Percentiles rank a stretch among this genome's conserved stretches.
These are phyloP conservation scores for Anastatica hierochuntica DNA, from an alignment of 345 rosid species.

Conservation along the genomic window DNA sequence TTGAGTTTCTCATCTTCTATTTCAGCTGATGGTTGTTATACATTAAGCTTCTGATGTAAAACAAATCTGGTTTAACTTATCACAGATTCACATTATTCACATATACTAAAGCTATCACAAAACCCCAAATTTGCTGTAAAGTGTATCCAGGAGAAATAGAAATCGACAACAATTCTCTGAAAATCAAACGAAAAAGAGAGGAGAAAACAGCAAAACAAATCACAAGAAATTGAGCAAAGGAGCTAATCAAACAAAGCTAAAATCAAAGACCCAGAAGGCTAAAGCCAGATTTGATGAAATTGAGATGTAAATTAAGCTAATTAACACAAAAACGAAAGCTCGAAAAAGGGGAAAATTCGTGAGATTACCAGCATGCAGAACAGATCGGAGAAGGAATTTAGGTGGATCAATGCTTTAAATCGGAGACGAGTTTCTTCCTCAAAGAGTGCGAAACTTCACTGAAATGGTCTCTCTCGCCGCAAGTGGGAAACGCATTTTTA, in stretches of 20 bases:
- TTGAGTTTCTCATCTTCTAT: not conserved
- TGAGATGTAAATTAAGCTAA: not conserved
- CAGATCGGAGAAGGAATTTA: not conserved
- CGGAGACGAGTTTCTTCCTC: slow-evolving; percentile 5
- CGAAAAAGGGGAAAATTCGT: slow-evolving; percentile 6
- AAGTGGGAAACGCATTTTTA: slow-evolving; percentile 23
- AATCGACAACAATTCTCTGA: not conserved
- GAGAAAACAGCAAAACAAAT: not conserved
- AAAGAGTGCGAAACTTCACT: slow-evolving; percentile 13
- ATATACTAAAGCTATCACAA: not conserved
- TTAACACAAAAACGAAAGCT: not conserved
- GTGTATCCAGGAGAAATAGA: not conserved
- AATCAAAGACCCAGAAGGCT: slow-evolving; percentile 10
- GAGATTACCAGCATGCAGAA: slow-evolving; percentile 24
- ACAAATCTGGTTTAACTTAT: not conserved
- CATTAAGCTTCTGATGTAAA: not conserved
- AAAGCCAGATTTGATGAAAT: not conserved
- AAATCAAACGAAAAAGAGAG: not conserved
- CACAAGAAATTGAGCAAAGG: not conserved
- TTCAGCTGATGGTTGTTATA: not conserved
- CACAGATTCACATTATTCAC: not conserved
- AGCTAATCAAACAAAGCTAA: slow-evolving; percentile 1
- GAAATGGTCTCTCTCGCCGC: slow-evolving; percentile 2
- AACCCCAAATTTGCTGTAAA: not conserved
- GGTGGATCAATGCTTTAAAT: not conserved